Percentiles rank a stretch among this genome's conserved stretches.
These are phyloP conservation scores for Gnaphalium uliginosum DNA, from an alignment of 129 eudicot species.

Conservation along the genomic window DNA sequence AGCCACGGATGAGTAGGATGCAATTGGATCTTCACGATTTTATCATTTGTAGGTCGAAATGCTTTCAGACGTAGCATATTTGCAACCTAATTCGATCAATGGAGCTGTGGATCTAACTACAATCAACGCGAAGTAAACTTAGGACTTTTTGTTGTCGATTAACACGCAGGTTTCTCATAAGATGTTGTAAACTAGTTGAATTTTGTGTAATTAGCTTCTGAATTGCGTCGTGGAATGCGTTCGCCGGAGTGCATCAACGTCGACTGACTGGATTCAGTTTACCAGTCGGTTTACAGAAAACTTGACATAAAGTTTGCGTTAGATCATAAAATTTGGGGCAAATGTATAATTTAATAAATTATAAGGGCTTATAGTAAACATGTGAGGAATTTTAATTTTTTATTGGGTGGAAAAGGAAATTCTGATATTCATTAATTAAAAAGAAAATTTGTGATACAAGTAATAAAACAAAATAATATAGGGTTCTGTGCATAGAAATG, in stretches of 20 bases:
- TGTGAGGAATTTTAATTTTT: no score
- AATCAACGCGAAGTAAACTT: constrained; percentile 3
- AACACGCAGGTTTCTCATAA: constrained; percentile 28
- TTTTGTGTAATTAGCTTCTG: background rate
- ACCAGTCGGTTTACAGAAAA: background rate
- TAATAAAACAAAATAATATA: no score
- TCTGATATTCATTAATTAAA: no score
- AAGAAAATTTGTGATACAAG: no score
- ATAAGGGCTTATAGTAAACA: no score
- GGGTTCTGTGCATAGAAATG: no score
- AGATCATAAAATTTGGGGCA: background rate
- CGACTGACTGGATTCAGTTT: constrained; percentile 13
- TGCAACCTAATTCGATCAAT: background rate
- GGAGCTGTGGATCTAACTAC: constrained; percentile 42
- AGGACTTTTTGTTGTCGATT: constrained; percentile 28
- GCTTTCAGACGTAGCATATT: constrained; percentile 75
- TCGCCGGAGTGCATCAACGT: constrained; percentile 28
- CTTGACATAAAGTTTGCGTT: background rate
- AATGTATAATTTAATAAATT: no score
- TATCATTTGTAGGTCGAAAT: constrained; percentile 88
- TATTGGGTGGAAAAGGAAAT: no score
- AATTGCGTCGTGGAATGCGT: constrained; percentile 16
- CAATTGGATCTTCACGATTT: constrained; percentile 95
- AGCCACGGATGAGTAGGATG: constrained; percentile 99
- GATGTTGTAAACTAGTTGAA: constrained; percentile 20